Evolutionary conservation across 192 early-diverging fungal genomes (phyloP).

Genomic region (Coemansia sp.): DNA sequence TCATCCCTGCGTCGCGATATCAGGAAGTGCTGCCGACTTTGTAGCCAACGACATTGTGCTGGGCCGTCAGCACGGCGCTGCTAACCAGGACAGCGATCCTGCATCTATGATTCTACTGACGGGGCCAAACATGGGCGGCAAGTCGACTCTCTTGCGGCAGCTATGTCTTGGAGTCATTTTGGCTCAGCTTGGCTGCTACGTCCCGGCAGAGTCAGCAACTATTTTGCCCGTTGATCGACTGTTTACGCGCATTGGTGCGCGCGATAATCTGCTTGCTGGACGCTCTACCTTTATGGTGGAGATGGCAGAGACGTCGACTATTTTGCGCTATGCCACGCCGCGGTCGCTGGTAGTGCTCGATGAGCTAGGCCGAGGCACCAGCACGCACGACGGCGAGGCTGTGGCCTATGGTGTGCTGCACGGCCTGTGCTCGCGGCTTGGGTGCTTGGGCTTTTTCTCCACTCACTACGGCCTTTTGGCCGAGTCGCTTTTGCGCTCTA

Average conservation of each 20-base stretch:
- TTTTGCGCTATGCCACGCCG: conserved; percentile 87
- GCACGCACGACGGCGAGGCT: conserved; percentile 95
- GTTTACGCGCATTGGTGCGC: conserved; percentile 96
- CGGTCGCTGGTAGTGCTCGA: conserved; percentile 93
- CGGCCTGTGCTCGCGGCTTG: conserved; percentile 73
- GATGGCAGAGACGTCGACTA: conserved; percentile 88
- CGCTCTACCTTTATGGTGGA: conserved; percentile 98
- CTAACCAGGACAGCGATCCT: conserved; percentile 43
- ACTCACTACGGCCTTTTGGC: conserved; percentile 95
- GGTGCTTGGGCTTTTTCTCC: conserved; percentile 91
- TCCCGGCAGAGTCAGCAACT: conserved; percentile 76
- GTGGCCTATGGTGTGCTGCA: conserved; percentile 93
- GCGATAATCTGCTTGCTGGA: conserved; percentile 93
- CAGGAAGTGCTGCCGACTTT: conserved; percentile 61
- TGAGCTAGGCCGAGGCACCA: conserved; percentile 96
- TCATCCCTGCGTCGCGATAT: conserved; percentile 84
- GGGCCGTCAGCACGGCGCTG: conserved; percentile 39
- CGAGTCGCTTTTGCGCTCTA: conserved; percentile 67
- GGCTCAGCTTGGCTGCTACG: conserved; percentile 94
- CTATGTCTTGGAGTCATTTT: conserved; percentile 92
- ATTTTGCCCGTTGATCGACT: conserved; percentile 89
- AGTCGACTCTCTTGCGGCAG: conserved; percentile 94
- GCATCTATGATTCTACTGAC: conserved; percentile 84
- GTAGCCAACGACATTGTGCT: conserved; percentile 94
- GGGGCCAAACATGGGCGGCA: conserved; percentile 99